Base-by-base conservation (phyloP, 2,329 filamentous ascomycete species). In the Cryphonectria naterciae region DNA sequence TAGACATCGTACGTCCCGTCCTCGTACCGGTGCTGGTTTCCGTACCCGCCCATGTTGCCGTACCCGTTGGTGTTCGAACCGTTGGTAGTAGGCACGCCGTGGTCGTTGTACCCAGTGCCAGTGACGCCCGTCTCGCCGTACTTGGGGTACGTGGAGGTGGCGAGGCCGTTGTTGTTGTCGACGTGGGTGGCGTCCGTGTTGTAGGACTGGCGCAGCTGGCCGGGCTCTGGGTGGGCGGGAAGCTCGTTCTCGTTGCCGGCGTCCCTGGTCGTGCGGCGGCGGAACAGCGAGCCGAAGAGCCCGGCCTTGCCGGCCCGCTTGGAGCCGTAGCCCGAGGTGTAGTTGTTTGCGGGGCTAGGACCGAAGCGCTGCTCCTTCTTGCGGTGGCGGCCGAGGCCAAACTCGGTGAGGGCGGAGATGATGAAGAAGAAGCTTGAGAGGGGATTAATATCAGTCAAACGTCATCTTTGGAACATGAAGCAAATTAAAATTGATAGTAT, bases 351-450 rank as follows among this genome's bases (percentile, higher is more conserved):
- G 3, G 82, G 81, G 65, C 79, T 79, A 17, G 82, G 81, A 64
- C 81, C 82, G 73, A 81, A 81, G 46, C 79, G 77, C 72, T 77
- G 73, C 75, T 84, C 82, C 78, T 81, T 83, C 68, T 74, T 75
- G 74, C 76, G 78, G 73, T 77, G 75, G 70, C 77, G 78, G 68
- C 73, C 73, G 10, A 80, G 75, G n/a, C 70, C 65, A 28, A 78
- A 54, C 72, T 78, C 79, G 37, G 73, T 72, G 52, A 75, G 37
- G 43, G 74, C 71, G 13, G 79, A 75, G 66, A 77, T 32, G 63
- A 77, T 35, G 68, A 78, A 76, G 68, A 79, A 83, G 75, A 82
- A 74, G 70, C 76, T 83, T 49, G 19, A 49, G 46, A 49, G 66
- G 75, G 68, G 77, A 78, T 1, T 0, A 39, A 11, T 46, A 7